These are phyloP conservation scores for Penicillium sp. DNA, from an alignment of 2,329 filamentous ascomycete genomes.

Conservation along the genomic window DNA sequence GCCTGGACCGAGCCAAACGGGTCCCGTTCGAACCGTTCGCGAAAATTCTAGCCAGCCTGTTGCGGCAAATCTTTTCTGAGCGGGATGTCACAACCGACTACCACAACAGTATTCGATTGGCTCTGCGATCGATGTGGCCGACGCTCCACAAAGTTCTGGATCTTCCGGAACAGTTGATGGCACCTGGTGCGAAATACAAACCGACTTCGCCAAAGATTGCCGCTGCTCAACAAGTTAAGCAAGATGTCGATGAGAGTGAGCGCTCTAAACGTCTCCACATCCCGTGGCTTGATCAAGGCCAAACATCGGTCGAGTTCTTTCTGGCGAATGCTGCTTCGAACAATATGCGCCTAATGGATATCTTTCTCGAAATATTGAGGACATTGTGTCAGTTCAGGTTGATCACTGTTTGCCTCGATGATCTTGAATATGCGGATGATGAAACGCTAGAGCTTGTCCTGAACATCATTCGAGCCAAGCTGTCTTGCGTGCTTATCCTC, in stretches of 20 bases:
- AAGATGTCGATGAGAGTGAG: conserved; percentile 30
- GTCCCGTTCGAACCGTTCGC: conserved; percentile 62
- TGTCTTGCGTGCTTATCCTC: conserved; percentile 78
- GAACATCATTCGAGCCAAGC: conserved; percentile 71
- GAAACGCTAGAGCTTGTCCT: conserved; percentile 82
- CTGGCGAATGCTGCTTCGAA: conserved; percentile 41
- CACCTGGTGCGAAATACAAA: conserved; percentile 37
- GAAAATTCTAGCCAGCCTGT: conserved; percentile 58
- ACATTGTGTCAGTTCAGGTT: conserved; percentile 80
- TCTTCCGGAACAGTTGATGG: conserved; percentile 63
- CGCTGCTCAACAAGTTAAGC: conserved; percentile 32
- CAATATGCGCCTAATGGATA: conserved; percentile 75
- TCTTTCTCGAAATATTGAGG: conserved; percentile 79
- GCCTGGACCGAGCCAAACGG: conserved; percentile 58
- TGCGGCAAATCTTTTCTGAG: conserved; percentile 64
- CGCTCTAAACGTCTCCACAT: conserved; percentile 31
- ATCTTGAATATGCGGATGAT: conserved; percentile 84
- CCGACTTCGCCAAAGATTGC: conserved; percentile 30
- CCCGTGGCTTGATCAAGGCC: conserved; percentile 36
- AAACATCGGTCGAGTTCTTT: conserved; percentile 39
- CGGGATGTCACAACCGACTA: conserved; percentile 61
- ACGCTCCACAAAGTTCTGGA: conserved; percentile 58
- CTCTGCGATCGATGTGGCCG: conserved; percentile 57
- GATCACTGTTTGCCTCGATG: conserved; percentile 84
- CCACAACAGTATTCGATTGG: conserved; percentile 56